phyloP scores from a whole-genome alignment of 768 basidiomycete genomes.

The Rhizopogon vesiculosus region DNA sequence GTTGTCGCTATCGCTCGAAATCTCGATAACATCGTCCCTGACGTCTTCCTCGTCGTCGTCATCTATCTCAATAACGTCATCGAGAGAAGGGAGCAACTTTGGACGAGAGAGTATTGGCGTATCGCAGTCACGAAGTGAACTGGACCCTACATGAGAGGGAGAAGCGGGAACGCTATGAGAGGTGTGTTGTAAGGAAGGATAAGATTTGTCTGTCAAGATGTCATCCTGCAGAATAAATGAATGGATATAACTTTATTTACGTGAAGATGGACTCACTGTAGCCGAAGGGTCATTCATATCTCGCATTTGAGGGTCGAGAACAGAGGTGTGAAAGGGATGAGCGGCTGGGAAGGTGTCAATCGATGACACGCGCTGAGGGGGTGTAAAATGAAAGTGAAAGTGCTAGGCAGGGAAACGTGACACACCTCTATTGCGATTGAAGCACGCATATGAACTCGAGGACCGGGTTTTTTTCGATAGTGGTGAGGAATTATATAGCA shows the following conservation, averaged over 20 bases:
- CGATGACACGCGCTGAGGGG: conserved; percentile 9
- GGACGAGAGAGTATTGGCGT: neutral
- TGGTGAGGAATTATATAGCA: neutral
- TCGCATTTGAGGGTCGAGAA: conserved; percentile 1
- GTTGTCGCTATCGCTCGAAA: conserved; percentile 11
- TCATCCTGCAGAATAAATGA: conserved; percentile 2
- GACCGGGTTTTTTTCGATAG: conserved; percentile 6
- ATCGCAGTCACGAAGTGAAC: conserved; percentile 3
- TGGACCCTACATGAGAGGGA: conserved; percentile 3
- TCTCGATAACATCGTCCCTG: neutral
- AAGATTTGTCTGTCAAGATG: neutral
- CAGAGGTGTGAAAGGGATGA: conserved; percentile 9
- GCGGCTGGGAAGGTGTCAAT: conserved; percentile 1
- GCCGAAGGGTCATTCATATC: conserved; percentile 5
- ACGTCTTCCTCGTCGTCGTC: conserved; percentile 2
- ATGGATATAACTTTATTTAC: neutral
- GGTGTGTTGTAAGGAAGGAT: neutral
- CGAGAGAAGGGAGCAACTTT: neutral
- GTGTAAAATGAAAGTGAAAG: conserved; percentile 5
- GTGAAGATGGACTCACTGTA: conserved; percentile 7
- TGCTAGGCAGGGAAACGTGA: neutral
- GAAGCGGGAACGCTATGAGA: neutral
- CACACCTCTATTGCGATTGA: conserved; percentile 9
- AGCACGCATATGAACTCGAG: conserved; percentile 1
- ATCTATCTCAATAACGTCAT: neutral